Percentiles rank a stretch among this genome's conserved stretches.
Evolutionary conservation across 495 filamentous ascomycete species (phyloP).

Genomic region (Collariella sp.): DNA sequence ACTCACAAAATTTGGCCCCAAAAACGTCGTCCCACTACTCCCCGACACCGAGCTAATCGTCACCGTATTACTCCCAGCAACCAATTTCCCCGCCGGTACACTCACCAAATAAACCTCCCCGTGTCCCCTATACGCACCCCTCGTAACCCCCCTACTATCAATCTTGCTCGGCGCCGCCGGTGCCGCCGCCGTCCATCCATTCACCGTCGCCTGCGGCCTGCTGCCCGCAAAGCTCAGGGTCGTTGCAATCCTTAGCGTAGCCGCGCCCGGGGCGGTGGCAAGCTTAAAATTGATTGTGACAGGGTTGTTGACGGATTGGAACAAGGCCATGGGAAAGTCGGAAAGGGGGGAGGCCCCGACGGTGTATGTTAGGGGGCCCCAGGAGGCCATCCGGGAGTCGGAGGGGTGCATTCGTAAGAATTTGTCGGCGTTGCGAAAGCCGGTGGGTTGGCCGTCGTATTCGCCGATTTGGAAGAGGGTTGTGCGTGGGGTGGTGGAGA

Average conservation of each 20-base stretch:
- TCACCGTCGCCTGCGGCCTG: conserved; percentile 43
- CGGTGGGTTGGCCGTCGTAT: conserved; percentile 55
- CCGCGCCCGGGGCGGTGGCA: conserved; percentile 37
- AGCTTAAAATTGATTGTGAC: conserved; percentile 55
- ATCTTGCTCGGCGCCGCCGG: conserved; percentile 55
- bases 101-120: conserved; percentile 53
- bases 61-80: conserved; percentile 53
- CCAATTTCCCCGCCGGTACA: conserved; percentile 48
- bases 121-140: conserved; percentile 54
- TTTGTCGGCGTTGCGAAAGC: conserved; percentile 58
- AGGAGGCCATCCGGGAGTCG: conserved; percentile 52
- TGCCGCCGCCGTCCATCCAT: conserved; percentile 38
- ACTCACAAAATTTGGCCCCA: conserved; percentile 56
- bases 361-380: conserved; percentile 52
- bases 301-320: conserved; percentile 53
- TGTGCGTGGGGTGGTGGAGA: conserved; percentile 26
- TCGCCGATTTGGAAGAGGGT: conserved; percentile 57
- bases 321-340: conserved; percentile 58
- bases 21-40: conserved; percentile 44
- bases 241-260: conserved; percentile 54
- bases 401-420: conserved; percentile 60
- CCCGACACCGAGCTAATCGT: conserved; percentile 52
- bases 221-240: conserved; percentile 54
- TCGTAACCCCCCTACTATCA: conserved; percentile 54
- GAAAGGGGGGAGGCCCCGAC: conserved; percentile 42